Conservation (phyloP, 169 alveolate species). For the Plasmodium falciparum region DNA sequence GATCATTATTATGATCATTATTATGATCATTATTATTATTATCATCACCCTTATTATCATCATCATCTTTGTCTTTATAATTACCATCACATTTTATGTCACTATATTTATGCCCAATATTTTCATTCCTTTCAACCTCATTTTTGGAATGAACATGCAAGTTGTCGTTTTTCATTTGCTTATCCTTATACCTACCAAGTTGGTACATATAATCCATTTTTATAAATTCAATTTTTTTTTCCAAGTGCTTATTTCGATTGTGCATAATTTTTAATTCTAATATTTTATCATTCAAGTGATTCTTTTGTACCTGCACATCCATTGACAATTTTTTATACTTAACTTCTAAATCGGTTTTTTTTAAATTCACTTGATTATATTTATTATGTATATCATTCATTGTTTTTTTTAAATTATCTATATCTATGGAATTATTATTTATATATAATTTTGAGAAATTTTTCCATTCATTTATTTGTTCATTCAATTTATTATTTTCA, state of each 20-base stretch:
- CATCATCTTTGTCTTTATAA: background rate
- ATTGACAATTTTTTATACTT: constrained; percentile 15
- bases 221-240: constrained; percentile 33
- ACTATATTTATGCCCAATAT: background rate
- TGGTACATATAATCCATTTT: constrained; percentile 40
- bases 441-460: constrained; percentile 65
- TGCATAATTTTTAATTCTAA: constrained; percentile 46
- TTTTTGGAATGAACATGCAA: background rate
- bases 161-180: background rate
- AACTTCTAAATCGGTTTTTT: constrained; percentile 51
- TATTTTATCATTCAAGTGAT: constrained; percentile 34
- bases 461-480: constrained; percentile 47
- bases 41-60: background rate
- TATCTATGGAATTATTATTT: constrained; percentile 36
- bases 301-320: constrained; percentile 26
- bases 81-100: background rate
- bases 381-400: constrained; percentile 55
- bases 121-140: background rate
- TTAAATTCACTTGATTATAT: constrained; percentile 30
- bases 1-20: background rate
- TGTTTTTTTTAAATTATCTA: constrained; percentile 22
- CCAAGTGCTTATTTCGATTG: constrained; percentile 32
- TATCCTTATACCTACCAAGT: background rate
- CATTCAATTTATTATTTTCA: constrained; percentile 52
- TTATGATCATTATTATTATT: background rate